phyloP scores from a whole-genome alignment of 345 rosid species.

The Sonneratia caseolaris region DNA sequence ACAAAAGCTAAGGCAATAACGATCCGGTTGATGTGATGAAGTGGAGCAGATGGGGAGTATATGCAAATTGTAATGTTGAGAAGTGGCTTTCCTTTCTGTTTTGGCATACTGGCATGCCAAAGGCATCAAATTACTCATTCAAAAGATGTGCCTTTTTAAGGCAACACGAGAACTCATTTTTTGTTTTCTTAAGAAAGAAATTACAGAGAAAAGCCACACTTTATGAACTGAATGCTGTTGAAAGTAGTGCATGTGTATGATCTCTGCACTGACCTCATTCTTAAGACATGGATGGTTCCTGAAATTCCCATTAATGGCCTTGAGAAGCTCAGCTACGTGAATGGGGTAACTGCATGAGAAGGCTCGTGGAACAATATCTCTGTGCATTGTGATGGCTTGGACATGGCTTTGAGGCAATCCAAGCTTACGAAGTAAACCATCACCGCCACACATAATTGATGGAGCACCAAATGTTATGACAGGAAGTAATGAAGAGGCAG shows the following conservation, averaged over 20 bases:
- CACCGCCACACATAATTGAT: constrained; percentile 91
- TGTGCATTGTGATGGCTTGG: constrained; percentile 69
- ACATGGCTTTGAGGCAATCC: constrained; percentile 69
- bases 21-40: too few species aligned
- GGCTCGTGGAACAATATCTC: constrained; percentile 95
- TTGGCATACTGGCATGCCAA: too few species aligned
- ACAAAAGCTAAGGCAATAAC: too few species aligned
- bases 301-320: constrained; percentile 80
- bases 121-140: too few species aligned
- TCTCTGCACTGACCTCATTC: constrained; percentile 40
- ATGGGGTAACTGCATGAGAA: constrained; percentile 89
- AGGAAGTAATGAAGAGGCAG: constrained; percentile 69
- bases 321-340: constrained; percentile 67
- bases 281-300: constrained; percentile 80
- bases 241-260: not conserved
- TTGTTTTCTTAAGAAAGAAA: too few species aligned
- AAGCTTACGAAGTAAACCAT: constrained; percentile 63
- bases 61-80: too few species aligned
- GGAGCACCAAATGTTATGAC: constrained; percentile 93
- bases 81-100: too few species aligned
- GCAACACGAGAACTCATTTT: too few species aligned
- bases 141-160: too few species aligned
- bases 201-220: not conserved
- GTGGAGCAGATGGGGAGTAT: too few species aligned
- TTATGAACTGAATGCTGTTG: not conserved